Conservation (phyloP, 2,329 filamentous ascomycete species). For the Seiridium unicorne region DNA sequence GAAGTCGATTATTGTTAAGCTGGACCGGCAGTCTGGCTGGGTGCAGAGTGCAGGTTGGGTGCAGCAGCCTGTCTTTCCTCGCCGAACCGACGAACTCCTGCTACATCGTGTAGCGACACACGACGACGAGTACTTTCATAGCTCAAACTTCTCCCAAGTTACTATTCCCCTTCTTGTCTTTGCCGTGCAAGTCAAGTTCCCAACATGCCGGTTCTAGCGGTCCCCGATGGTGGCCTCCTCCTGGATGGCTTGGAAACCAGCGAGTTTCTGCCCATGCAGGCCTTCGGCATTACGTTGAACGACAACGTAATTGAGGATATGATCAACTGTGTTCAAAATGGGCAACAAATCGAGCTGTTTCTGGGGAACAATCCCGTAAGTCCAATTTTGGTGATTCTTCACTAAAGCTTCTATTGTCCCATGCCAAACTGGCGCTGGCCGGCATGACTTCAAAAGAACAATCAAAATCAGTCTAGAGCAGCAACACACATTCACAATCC, state of each 20-base stretch:
- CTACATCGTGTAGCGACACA: neutral
- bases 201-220: slow-evolving; percentile 52
- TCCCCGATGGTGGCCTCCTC: slow-evolving; percentile 57
- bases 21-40: slow-evolving; percentile 29
- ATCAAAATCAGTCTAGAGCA: neutral
- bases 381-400: slow-evolving; percentile 16
- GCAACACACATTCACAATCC: no score
- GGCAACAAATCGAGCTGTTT: slow-evolving; percentile 54
- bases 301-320: slow-evolving; percentile 60
- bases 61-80: slow-evolving; percentile 19
- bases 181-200: slow-evolving; percentile 7
- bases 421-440: neutral
- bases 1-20: slow-evolving; percentile 28
- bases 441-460: neutral
- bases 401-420: neutral
- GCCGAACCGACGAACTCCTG: neutral
- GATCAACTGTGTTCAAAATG: slow-evolving; percentile 58
- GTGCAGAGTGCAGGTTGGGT: slow-evolving; percentile 23
- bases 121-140: slow-evolving; percentile 8
- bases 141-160: neutral
- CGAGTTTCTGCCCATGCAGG: slow-evolving; percentile 49
- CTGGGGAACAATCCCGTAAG: slow-evolving; percentile 61
- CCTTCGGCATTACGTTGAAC: slow-evolving; percentile 57
- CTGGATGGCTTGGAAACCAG: slow-evolving; percentile 49
- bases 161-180: neutral